A percentile compares a stretch with the other conserved stretches of the same genome.
Conservation (phyloP, 202 grass and related monocot species). For the Tripidium arundinaceum region DNA sequence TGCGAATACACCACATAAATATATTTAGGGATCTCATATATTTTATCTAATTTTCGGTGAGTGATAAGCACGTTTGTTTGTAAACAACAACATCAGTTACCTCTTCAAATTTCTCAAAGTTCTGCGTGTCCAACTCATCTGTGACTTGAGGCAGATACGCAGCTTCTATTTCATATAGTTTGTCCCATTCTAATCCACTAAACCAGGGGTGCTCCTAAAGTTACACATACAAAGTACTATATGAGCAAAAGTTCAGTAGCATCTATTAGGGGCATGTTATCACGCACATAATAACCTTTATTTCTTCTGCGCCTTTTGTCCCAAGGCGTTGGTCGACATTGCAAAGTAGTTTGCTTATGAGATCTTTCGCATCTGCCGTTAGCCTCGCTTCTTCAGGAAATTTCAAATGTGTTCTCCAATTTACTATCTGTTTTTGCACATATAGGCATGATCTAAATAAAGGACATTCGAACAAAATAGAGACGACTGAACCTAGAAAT, state of each 20-base stretch:
- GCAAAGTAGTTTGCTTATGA: constrained; percentile 91
- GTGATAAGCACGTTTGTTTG: constrained; percentile 13
- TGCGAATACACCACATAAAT: constrained; percentile 28
- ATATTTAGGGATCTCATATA: not conserved
- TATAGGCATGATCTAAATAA: constrained; percentile 6
- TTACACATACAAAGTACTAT: constrained; percentile 27
- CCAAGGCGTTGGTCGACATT: constrained; percentile 89
- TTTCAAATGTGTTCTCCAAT: constrained; percentile 98
- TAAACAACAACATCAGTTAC: constrained; percentile 21
- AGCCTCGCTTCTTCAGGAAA: constrained; percentile 93
- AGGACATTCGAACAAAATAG: constrained; percentile 7
- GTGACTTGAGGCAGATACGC: constrained; percentile 92
- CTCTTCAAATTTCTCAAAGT: constrained; percentile 99
- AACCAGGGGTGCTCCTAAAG: constrained; percentile 84
- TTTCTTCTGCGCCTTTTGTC: constrained; percentile 81
- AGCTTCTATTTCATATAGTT: constrained; percentile 73
- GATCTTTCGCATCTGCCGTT: constrained; percentile 67
- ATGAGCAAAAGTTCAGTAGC: constrained; percentile 16
- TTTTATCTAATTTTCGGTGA: not conserved
- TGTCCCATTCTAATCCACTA: constrained; percentile 61
- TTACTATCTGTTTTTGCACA: constrained; percentile 69
- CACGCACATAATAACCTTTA: constrained; percentile 60
- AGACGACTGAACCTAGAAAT: not conserved
- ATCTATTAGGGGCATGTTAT: not conserved
- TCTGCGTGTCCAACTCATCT: constrained; percentile 94